These are phyloP conservation scores for Scheffersomyces lignosus DNA, from an alignment of 805 yeast genomes.

Conservation along the genomic window DNA sequence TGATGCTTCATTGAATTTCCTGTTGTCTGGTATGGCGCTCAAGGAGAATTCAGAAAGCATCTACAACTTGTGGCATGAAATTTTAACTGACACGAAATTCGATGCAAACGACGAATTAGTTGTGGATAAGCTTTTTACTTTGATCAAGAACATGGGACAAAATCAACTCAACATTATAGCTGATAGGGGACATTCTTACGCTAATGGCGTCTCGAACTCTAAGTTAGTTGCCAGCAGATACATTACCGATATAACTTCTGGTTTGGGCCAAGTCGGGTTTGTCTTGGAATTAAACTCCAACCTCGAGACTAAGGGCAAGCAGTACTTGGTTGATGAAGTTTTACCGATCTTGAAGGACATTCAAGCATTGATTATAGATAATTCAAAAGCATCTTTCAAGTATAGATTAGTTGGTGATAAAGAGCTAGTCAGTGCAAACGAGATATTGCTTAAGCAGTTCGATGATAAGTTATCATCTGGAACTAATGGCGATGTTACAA, in stretches of 20 bases:
- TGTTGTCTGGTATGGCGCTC: slow-evolving; percentile 67
- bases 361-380: slow-evolving; percentile 42
- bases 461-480: slow-evolving; percentile 6
- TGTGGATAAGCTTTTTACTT: slow-evolving; percentile 65
- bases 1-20: slow-evolving; percentile 52
- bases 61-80: slow-evolving; percentile 64
- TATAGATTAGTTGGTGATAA: slow-evolving; percentile 62
- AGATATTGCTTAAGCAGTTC: slow-evolving; percentile 34
- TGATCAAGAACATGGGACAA: slow-evolving; percentile 72
- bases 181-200: slow-evolving; percentile 85
- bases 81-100: slow-evolving; percentile 71
- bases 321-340: slow-evolving; percentile 44
- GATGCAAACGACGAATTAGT: slow-evolving; percentile 39
- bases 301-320: slow-evolving; percentile 41
- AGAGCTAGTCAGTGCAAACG: slow-evolving; percentile 36
- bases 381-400: slow-evolving; percentile 36
- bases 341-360: slow-evolving; percentile 64
- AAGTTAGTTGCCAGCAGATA: slow-evolving; percentile 59
- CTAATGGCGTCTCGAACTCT: slow-evolving; percentile 66
- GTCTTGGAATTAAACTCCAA: slow-evolving; percentile 57
- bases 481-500: not conserved
- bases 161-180: slow-evolving; percentile 80
- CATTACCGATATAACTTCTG: slow-evolving; percentile 63
- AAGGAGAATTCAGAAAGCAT: slow-evolving; percentile 61
- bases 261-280: slow-evolving; percentile 76